Base-by-base conservation (phyloP, 2,329 filamentous ascomycete genomes). In the Phyllosticta capitalensis region DNA sequence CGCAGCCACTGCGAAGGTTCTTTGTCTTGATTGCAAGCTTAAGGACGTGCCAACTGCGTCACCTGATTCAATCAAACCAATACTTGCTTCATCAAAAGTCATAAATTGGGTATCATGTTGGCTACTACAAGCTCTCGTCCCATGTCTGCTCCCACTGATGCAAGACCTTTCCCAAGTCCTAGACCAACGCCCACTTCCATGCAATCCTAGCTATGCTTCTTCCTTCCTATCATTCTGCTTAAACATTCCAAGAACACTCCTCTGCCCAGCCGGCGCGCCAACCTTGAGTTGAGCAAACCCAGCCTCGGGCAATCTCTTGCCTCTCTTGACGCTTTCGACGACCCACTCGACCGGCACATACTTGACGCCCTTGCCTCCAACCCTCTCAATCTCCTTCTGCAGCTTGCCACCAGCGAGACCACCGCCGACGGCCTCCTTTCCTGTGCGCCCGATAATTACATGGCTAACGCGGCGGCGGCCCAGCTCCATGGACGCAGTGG, bases 271-370 rank as follows among this genome's bases (percentile, higher is more conserved):
- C 6, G 52, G 33, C 79, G 81, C 0, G 81, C 71, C 6, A 83
- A 82, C 84, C 20, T 52, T 55, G 64, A 88, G 70, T 51, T 78
- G 81, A 33, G 83, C 79, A 69, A 92, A 96, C 57, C 82, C 78
- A 26, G 85, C 81, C 74, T 96, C 92, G 0, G 88, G 79, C 50
- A 95, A 77, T 59, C 91, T 79, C 69, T 83, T 89, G 78, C 56
- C 61, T 24, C 38, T 54, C 24, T 49, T 28, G 6, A 58, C 52
- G 52, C 54, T 52, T 38, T 55, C 54, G n/a, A 56, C 26, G 7
- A 54, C 67, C 90, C 91, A 96, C 66, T 95, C 87, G 24, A 86
- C 89, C 56, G 81, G 83, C 58, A 96, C 87, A 71, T 88, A 92
- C 74, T 86, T 92, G 56, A 95, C 79, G 24, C 82, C 83, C 63